These are phyloP conservation scores for Colletotrichum sansevieriae DNA, from an alignment of 2,329 filamentous ascomycete genomes.

Conservation along the genomic window DNA sequence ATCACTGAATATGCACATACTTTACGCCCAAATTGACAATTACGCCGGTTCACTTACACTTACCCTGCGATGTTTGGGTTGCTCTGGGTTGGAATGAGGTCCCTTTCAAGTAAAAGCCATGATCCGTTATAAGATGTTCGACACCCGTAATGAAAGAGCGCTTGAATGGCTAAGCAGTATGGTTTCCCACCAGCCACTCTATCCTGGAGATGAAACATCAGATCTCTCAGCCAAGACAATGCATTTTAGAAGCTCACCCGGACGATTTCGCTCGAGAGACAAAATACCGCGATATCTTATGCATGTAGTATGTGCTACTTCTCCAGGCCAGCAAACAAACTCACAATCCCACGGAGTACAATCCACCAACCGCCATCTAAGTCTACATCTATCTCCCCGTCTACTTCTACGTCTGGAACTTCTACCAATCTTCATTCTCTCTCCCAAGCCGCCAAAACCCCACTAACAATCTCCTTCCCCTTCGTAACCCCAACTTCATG, in stretches of 20 bases:
- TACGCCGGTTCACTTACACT: no score
- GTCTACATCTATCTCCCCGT: background rate
- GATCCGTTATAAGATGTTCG: no score
- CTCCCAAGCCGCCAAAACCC: conserved; percentile 52
- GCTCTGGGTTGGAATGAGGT: no score
- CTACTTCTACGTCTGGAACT: background rate
- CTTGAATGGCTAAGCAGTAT: no score
- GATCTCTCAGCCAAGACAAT: conserved; percentile 6
- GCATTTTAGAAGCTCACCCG: background rate
- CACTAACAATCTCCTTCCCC: conserved; percentile 67
- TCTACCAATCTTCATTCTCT: background rate
- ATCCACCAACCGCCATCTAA: background rate
- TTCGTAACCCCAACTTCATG: conserved; percentile 78
- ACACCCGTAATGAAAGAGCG: no score
- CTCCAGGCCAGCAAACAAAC: background rate
- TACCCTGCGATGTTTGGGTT: no score
- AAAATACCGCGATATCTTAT: background rate
- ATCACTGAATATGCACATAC: no score
- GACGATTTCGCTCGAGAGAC: background rate
- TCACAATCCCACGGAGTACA: background rate
- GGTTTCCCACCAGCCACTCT: background rate
- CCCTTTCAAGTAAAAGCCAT: no score
- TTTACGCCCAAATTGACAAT: no score
- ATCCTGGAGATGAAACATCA: background rate
- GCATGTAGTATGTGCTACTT: background rate